phyloP scores from a whole-genome alignment of 495 filamentous ascomycete genomes.

The Neurospora sp. region DNA sequence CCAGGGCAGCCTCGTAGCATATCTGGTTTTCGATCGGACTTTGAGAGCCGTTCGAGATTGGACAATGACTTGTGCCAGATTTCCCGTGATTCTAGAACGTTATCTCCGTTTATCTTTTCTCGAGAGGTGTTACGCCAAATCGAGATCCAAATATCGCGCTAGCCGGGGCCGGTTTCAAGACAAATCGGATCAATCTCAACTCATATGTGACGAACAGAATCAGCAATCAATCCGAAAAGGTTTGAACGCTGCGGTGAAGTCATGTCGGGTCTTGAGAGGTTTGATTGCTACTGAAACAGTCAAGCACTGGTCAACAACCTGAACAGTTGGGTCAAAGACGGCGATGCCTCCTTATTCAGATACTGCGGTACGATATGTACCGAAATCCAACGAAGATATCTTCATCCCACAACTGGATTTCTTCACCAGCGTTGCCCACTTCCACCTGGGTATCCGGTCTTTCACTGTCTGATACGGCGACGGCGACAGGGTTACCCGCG shows the following conservation, averaged over 20 bases:
- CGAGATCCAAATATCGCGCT: slow-evolving; percentile 12
- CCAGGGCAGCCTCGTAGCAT: not conserved
- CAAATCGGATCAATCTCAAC: not conserved
- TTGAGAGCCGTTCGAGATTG: not conserved
- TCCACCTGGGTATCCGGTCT: not conserved
- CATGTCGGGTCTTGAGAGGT: not conserved
- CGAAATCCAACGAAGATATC: not conserved
- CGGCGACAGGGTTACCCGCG: not conserved
- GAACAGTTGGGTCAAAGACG: not conserved
- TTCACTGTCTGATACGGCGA: not conserved
- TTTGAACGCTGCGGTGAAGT: not conserved
- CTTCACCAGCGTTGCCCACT: not conserved
- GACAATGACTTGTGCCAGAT: not conserved
- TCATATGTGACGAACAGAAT: not conserved
- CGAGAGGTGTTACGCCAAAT: slow-evolving; percentile 9
- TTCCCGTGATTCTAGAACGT: not conserved
- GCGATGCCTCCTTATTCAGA: not conserved
- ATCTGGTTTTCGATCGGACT: not conserved
- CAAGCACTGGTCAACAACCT: not conserved
- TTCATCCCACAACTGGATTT: not conserved
- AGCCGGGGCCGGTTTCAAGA: not conserved
- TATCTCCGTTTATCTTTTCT: not conserved
- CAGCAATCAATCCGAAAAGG: not conserved
- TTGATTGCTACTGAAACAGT: not conserved
- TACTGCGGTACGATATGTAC: not conserved